These are phyloP conservation scores for Salpingoeca rosetta DNA, from an alignment of 78 protist species.

Conservation along the genomic window DNA sequence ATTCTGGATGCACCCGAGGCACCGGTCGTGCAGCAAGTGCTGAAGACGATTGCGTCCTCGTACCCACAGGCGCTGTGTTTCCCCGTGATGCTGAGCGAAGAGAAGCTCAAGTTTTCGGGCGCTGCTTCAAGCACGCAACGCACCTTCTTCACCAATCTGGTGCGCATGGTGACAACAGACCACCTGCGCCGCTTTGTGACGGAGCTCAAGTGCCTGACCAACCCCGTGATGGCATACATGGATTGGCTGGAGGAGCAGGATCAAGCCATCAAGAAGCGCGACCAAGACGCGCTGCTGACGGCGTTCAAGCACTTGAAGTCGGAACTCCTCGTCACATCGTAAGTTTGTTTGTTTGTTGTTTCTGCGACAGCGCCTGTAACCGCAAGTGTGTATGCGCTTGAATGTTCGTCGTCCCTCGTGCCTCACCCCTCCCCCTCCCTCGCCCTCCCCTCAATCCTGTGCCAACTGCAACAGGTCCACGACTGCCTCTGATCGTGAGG, in stretches of 20 bases:
- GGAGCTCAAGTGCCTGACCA: background rate
- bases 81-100: slow-evolving; percentile 41
- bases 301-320: background rate
- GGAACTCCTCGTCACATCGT: background rate
- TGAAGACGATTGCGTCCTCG: background rate
- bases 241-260: slow-evolving; percentile 32
- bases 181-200: slow-evolving; percentile 39
- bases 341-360: background rate
- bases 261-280: background rate
- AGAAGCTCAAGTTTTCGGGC: background rate
- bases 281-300: background rate
- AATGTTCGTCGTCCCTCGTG: too few relatives aligned
- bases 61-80: slow-evolving; percentile 65
- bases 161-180: background rate
- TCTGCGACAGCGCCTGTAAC: too few relatives aligned
- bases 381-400: too few relatives aligned
- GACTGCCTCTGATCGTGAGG: too few relatives aligned
- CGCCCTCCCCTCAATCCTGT: too few relatives aligned
- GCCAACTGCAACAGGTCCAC: too few relatives aligned
- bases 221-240: slow-evolving; percentile 9
- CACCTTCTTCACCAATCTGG: too few relatives aligned
- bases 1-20: background rate
- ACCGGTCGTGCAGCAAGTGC: background rate
- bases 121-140: background rate
- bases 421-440: too few relatives aligned